These are phyloP conservation scores for Clarireedia hainanense DNA, from an alignment of 2,329 filamentous ascomycete species.

Conservation along the genomic window DNA sequence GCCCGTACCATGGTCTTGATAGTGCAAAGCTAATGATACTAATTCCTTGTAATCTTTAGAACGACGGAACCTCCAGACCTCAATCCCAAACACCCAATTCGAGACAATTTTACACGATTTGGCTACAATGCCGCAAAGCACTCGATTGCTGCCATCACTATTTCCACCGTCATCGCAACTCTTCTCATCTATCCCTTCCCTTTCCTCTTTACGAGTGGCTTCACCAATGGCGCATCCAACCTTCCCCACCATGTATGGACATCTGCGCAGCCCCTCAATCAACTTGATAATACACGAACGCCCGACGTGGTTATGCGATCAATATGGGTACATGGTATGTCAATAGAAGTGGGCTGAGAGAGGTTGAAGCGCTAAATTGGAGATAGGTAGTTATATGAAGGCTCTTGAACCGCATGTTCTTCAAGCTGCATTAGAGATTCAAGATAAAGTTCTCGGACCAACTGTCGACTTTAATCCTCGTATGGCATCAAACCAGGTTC, in stretches of 20 bases:
- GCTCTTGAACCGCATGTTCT: slow-evolving; percentile 61
- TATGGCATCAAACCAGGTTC: slow-evolving; percentile 19
- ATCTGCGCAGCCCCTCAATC: slow-evolving; percentile 56
- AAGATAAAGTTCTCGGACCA: slow-evolving; percentile 58
- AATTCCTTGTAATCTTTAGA: slow-evolving; percentile 34
- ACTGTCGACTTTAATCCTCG: slow-evolving; percentile 49
- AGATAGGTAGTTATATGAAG: slow-evolving; percentile 58
- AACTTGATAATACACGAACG: slow-evolving; percentile 36
- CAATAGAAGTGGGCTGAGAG: neutral
- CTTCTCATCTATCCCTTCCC: slow-evolving; percentile 67
- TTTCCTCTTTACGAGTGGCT: slow-evolving; percentile 66
- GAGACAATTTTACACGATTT: slow-evolving; percentile 58
- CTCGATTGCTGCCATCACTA: slow-evolving; percentile 64
- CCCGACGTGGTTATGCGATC: slow-evolving; percentile 76
- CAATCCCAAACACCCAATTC: slow-evolving; percentile 55
- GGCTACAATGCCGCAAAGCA: slow-evolving; percentile 64
- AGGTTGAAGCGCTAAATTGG: slow-evolving; percentile 9
- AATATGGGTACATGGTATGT: slow-evolving; percentile 65
- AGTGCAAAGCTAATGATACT: neutral
- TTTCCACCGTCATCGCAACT: slow-evolving; percentile 64
- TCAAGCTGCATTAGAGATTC: slow-evolving; percentile 58
- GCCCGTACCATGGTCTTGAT: neutral
- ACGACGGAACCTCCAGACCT: slow-evolving; percentile 67
- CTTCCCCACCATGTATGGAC: slow-evolving; percentile 78
- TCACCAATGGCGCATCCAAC: slow-evolving; percentile 62